phyloP scores from a whole-genome alignment of 768 basidiomycete genomes.

The Macrocybe gigantea region DNA sequence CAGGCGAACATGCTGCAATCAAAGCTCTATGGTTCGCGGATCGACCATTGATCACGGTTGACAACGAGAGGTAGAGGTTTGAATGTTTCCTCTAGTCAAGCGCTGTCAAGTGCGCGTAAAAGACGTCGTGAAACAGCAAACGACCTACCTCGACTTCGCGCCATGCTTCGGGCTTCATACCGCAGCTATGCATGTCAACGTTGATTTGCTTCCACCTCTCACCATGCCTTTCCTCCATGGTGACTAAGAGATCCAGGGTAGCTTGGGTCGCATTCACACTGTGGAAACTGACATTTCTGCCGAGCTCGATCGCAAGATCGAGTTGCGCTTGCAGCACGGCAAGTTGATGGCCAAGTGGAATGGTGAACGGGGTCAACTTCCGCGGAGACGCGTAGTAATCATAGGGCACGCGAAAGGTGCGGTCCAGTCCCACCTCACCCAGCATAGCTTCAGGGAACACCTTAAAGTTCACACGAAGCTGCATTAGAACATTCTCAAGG shows the following conservation, averaged over 20 bases:
- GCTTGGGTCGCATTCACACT: constrained; percentile 73
- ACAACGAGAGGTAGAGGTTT: constrained; percentile 86
- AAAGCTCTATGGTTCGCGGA: constrained; percentile 59
- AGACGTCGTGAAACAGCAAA: background rate
- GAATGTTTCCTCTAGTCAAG: constrained; percentile 50
- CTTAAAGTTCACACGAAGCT: constrained; percentile 55
- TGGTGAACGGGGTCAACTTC: constrained; percentile 68
- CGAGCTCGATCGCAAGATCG: constrained; percentile 74
- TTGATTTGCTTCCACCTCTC: constrained; percentile 60
- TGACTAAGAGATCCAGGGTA: constrained; percentile 60
- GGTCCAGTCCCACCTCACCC: constrained; percentile 92
- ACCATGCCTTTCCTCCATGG: constrained; percentile 54
- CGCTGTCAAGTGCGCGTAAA: constrained; percentile 1
- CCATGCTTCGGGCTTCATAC: constrained; percentile 75
- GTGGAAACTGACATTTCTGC: constrained; percentile 80
- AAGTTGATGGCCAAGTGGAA: constrained; percentile 78
- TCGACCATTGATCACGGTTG: constrained; percentile 77
- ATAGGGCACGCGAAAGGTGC: constrained; percentile 67
- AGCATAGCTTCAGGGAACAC: constrained; percentile 71
- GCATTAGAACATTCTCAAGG: constrained; percentile 50
- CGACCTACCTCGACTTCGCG: constrained; percentile 61
- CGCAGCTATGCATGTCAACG: constrained; percentile 88
- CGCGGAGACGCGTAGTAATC: constrained; percentile 44
- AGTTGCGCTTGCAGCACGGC: constrained; percentile 79
- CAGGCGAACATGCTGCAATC: constrained; percentile 54